Percentiles rank a stretch among this genome's conserved stretches.
phyloP scores from a whole-genome alignment of 768 basidiomycete genomes.

The Aureoboletus auriporus region DNA sequence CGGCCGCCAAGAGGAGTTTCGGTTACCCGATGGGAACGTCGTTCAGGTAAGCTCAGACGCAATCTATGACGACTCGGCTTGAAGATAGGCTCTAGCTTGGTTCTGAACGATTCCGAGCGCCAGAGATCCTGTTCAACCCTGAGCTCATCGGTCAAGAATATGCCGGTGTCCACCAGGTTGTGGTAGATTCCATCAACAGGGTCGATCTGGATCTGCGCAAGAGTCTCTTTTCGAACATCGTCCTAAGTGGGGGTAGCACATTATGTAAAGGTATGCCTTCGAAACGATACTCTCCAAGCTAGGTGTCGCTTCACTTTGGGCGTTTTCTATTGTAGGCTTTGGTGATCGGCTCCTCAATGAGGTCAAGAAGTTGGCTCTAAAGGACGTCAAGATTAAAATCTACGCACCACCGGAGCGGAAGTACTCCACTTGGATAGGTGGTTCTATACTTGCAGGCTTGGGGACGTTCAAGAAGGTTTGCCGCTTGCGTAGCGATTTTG shows the following conservation, averaged over 20 bases:
- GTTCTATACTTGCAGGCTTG: constrained; percentile 92
- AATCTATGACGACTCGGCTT: constrained; percentile 10
- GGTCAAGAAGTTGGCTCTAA: constrained; percentile 91
- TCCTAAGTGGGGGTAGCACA: constrained; percentile 94
- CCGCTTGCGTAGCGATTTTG: neutral
- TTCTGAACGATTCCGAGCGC: constrained; percentile 91
- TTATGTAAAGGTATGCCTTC: constrained; percentile 74
- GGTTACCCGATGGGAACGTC: constrained; percentile 91
- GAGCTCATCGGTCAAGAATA: constrained; percentile 96
- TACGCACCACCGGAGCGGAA: constrained; percentile 99
- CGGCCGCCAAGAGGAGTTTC: constrained; percentile 82
- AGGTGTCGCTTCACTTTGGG: constrained; percentile 17
- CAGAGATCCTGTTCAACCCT: constrained; percentile 97
- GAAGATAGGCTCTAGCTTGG: constrained; percentile 60
- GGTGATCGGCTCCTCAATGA: constrained; percentile 95
- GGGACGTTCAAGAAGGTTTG: constrained; percentile 95
- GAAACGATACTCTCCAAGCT: constrained; percentile 2
- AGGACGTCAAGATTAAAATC: constrained; percentile 98
- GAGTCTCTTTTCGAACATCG: constrained; percentile 93
- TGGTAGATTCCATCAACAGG: constrained; percentile 96
- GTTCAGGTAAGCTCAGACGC: constrained; percentile 61
- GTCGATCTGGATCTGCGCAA: constrained; percentile 96
- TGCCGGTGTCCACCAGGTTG: constrained; percentile 95
- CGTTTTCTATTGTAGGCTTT: constrained; percentile 54
- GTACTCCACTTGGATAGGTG: constrained; percentile 96